phyloP scores from a whole-genome alignment of 2,329 filamentous ascomycete genomes.

The Penicillium sclerotiorum region DNA sequence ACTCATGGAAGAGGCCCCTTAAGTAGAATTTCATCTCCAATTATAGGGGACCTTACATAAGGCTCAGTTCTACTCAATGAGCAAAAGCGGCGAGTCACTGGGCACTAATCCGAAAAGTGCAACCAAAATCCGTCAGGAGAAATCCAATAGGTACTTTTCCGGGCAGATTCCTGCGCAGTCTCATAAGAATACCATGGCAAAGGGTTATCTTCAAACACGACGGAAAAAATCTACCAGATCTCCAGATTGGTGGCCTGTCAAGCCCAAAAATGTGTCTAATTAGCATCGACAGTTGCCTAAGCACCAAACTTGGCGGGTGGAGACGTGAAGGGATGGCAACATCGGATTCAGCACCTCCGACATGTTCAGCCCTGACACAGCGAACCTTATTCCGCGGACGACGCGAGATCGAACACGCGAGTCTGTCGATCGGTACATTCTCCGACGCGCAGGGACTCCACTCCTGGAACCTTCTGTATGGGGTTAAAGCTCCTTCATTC shows the following conservation, averaged over 20 bases:
- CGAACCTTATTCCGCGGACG: constrained; percentile 9
- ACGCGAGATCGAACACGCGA: constrained; percentile 18
- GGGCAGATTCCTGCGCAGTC: no score
- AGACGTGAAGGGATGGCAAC: constrained; percentile 4
- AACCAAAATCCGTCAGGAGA: no score
- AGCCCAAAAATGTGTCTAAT: not conserved
- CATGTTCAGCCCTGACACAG: constrained; percentile 8
- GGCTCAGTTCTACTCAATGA: no score
- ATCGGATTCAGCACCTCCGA: constrained; percentile 5
- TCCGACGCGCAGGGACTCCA: constrained; percentile 14
- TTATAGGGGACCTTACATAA: no score
- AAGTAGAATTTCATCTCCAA: no score
- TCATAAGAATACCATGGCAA: no score
- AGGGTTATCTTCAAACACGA: no score
- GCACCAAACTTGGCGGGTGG: constrained; percentile 14
- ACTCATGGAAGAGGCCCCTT: no score
- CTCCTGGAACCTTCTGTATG: constrained; percentile 15
- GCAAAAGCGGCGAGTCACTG: no score
- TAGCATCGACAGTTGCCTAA: constrained; percentile 12
- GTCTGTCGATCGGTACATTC: constrained; percentile 15
- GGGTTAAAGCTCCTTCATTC: constrained; percentile 21
- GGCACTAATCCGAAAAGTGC: no score
- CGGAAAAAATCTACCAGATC: not conserved
- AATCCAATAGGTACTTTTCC: no score
- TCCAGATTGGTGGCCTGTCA: not conserved